phyloP scores from a whole-genome alignment of 352 stramenopile genomes.

The Peronospora belbahrii region DNA sequence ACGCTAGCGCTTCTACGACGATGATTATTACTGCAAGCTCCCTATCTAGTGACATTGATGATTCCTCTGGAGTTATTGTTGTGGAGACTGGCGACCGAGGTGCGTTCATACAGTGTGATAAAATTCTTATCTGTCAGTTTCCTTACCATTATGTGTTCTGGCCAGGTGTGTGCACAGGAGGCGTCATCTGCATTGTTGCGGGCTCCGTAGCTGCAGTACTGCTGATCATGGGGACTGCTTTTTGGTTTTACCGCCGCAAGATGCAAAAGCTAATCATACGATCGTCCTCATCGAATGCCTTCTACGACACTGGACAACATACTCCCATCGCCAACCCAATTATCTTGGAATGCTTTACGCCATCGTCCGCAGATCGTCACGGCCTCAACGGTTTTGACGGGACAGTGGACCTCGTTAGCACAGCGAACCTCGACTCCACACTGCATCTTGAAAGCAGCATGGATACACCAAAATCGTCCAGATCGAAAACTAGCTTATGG shows the following conservation, averaged over 20 bases:
- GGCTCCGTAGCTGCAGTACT: conserved; percentile 12
- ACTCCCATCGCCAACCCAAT: conserved; percentile 8
- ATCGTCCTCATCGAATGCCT: conserved; percentile 17
- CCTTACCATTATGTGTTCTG: conserved; percentile 21
- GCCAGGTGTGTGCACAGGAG: conserved; percentile 16
- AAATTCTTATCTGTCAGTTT: background rate
- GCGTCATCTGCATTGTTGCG: conserved; percentile 15
- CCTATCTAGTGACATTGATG: conserved; percentile 5
- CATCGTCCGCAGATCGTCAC: conserved; percentile 3
- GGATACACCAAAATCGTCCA: conserved; percentile 1
- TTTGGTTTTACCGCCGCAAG: conserved; percentile 21
- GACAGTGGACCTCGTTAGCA: conserved; percentile 24
- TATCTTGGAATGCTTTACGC: conserved; percentile 13
- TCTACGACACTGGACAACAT: conserved; percentile 8
- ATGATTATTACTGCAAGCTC: conserved; percentile 15
- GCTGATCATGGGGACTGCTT: conserved; percentile 14
- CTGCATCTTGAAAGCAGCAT: conserved; percentile 17
- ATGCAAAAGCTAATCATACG: conserved; percentile 6
- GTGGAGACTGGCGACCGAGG: conserved; percentile 9
- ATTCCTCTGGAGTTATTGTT: conserved; percentile 3
- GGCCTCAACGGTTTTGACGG: conserved; percentile 18
- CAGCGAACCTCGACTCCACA: conserved; percentile 17
- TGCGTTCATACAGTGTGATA: background rate
- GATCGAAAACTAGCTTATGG: conserved; percentile 19
- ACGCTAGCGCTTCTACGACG: conserved; percentile 17